Percentiles rank a stretch among this genome's conserved stretches.
Evolutionary conservation across 2,329 filamentous ascomycete genomes (phyloP).

Genomic region (Periconia sp.): DNA sequence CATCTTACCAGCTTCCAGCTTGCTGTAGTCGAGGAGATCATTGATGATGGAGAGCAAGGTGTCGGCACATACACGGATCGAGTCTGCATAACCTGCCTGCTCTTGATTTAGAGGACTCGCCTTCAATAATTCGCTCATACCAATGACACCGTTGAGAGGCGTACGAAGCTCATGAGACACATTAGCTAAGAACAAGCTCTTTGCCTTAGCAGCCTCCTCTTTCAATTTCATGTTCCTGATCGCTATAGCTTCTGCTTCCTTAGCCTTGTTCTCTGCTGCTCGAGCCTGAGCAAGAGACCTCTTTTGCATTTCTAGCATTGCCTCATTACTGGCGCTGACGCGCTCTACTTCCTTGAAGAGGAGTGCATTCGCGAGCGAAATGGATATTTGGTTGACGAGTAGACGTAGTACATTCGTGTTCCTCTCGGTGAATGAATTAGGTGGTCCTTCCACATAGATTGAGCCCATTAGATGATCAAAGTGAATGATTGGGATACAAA

Average conservation of each 20-base stretch:
- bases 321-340: conserved; percentile 77
- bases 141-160: conserved; percentile 61
- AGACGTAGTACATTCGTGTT: conserved; percentile 63
- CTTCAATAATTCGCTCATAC: conserved; percentile 67
- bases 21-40: conserved; percentile 59
- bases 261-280: conserved; percentile 77
- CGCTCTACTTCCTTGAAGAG: conserved; percentile 74
- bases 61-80: conserved; percentile 68
- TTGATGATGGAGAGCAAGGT: conserved; percentile 60
- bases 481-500: conserved; percentile 80
- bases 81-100: conserved; percentile 68
- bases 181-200: conserved; percentile 73
- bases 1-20: conserved; percentile 61
- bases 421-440: conserved; percentile 78
- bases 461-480: conserved; percentile 75
- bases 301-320: conserved; percentile 80
- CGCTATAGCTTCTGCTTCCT: conserved; percentile 76
- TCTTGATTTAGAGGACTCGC: conserved; percentile 62
- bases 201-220: conserved; percentile 82
- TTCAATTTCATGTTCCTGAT: conserved; percentile 81
- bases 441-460: conserved; percentile 78
- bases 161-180: conserved; percentile 65
- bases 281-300: conserved; percentile 73
- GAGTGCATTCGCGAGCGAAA: conserved; percentile 68
- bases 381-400: conserved; percentile 77